Evolutionary conservation across 768 basidiomycete species (phyloP).

Genomic region (Boletellus ananas): DNA sequence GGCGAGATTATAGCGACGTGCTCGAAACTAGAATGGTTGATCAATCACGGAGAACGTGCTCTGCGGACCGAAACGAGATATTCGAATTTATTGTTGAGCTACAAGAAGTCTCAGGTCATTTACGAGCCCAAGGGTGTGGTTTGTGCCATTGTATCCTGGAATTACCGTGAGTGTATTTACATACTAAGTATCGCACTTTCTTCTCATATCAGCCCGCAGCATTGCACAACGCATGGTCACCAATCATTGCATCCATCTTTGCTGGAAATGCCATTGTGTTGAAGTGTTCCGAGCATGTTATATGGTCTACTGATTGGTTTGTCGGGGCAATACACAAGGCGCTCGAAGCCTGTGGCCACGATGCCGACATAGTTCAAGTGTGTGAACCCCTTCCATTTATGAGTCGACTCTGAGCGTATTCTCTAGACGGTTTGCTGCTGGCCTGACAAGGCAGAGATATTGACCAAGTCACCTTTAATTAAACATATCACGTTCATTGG

Average conservation of each 20-base stretch:
- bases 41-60: conserved; percentile 77
- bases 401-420: conserved; percentile 7
- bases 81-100: conserved; percentile 61
- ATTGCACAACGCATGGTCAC: conserved; percentile 91
- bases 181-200: background rate
- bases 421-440: conserved; percentile 78
- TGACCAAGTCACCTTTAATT: conserved; percentile 76
- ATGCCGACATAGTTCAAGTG: conserved; percentile 87
- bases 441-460: conserved; percentile 77
- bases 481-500: conserved; percentile 96
- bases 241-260: conserved; percentile 87
- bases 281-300: conserved; percentile 89
- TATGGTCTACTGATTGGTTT: conserved; percentile 88
- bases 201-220: conserved; percentile 43
- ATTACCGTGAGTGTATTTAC: conserved; percentile 64
- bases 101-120: conserved; percentile 75
- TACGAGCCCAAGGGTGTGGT: conserved; percentile 94
- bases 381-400: conserved; percentile 6
- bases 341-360: conserved; percentile 76
- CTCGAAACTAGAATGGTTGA: conserved; percentile 90
- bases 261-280: conserved; percentile 87
- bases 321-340: conserved; percentile 74
- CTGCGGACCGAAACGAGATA: conserved; percentile 70
- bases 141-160: conserved; percentile 92
- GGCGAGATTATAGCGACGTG: conserved; percentile 96